Evolutionary conservation across 352 stramenopile species (phyloP), one percentile per base, ranked within the genome.

Genomic region (Phytophthora pisi): DNA sequence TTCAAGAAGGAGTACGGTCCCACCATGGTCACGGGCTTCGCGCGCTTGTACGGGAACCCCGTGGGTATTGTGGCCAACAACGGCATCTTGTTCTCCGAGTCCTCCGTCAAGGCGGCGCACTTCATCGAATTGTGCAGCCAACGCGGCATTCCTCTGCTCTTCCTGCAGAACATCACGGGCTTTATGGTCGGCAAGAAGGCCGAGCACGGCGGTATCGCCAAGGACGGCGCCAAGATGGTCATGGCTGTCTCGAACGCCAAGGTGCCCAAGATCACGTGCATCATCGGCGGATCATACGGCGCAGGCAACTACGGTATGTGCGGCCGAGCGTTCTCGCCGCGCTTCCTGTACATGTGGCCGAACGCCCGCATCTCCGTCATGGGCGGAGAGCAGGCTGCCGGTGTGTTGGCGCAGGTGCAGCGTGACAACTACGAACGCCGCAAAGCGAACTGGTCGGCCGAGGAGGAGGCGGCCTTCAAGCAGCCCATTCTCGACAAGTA

Each of bases 41-140:
- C 89, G 3, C 91, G 92, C 47, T 78, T 99, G 53, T 97, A 99
- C 66, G 97, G 97, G 30, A 93, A 97, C 73, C 90, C 91, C 3
- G 88, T 99, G 9, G 97, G 97, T 5, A 98, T 99, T 64, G 91
- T 99, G 67, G 97, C 97, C 54, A 99, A 99, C 81, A 99, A 99
- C 72, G 97, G 97, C 26, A 98, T 99, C 74, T 78, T 99, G 0
- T 97, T 98, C 68, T 96, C 83, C 16, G 93, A 98, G 72, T 94
- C 90, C 26, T 84, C 79, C 7, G 75, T 98, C 49, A 99, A 99
- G 80, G 97, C 89, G 10, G 87, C 95, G 31, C 97, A 99, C 76
- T 99, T 99, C 74, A 97, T 99, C 53, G 93, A 99, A 67, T 66
- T 99, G 24, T 99, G 97, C 84, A 94, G 87, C 68, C 97, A 99